Conservation (phyloP, 2,329 filamentous ascomycete genomes). For the Penicillium rolfsii region DNA sequence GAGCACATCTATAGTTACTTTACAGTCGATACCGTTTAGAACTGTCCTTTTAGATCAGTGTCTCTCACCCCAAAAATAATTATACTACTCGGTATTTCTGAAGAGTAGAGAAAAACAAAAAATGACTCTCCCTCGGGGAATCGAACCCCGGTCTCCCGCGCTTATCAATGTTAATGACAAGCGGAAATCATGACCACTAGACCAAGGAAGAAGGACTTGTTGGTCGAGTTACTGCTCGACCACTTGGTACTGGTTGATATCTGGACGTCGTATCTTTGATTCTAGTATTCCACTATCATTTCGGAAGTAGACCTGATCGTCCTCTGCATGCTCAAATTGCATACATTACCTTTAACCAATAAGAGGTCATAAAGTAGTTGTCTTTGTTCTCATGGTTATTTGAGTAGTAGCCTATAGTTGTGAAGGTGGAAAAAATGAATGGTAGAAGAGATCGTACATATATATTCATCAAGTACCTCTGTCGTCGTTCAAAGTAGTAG, state of each 20-base stretch:
- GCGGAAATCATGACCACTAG: conserved; percentile 48
- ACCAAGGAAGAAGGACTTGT: conserved; percentile 33
- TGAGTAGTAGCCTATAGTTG: too few species aligned
- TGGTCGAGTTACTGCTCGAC: conserved; percentile 5
- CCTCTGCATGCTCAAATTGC: not conserved
- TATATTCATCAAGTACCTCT: not conserved
- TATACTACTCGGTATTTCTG: too few species aligned
- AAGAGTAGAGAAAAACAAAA: conserved; percentile 17
- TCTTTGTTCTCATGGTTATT: not conserved
- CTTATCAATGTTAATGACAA: conserved; percentile 40
- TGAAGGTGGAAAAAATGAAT: too few species aligned
- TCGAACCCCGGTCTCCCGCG: conserved; percentile 46
- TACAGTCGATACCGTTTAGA: too few species aligned
- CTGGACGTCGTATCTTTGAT: too few species aligned
- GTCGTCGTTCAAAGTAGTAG: not conserved
- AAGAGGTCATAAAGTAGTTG: not conserved
- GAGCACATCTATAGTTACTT: too few species aligned
- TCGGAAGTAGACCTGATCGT: not conserved
- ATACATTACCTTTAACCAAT: not conserved
- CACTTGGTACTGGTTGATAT: conserved; percentile 4
- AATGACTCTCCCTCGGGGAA: conserved; percentile 42
- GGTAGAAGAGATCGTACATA: not conserved
- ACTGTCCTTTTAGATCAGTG: too few species aligned
- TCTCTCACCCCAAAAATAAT: too few species aligned
- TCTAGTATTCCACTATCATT: too few species aligned